phyloP scores from a whole-genome alignment of 192 early-diverging fungal genomes.

The Backusella parvicylindrica region DNA sequence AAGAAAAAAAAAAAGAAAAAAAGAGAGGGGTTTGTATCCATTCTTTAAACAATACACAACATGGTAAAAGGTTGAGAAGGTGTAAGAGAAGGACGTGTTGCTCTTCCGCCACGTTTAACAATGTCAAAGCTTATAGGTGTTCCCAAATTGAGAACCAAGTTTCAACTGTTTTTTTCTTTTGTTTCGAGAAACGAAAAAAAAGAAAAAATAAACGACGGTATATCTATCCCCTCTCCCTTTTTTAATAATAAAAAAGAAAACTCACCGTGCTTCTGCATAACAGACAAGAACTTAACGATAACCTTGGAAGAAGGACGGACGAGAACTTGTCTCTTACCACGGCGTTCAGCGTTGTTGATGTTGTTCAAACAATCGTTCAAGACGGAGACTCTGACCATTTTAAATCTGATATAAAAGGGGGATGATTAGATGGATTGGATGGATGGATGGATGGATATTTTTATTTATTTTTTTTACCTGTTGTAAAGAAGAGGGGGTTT shows the following conservation, averaged over 20 bases:
- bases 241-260: background rate
- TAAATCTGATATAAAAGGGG: conserved; percentile 23
- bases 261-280: conserved; percentile 98
- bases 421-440: conserved; percentile 6
- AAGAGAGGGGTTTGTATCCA: background rate
- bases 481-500: background rate
- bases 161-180: background rate
- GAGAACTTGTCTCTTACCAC: conserved; percentile 97
- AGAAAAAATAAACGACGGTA: background rate
- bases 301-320: conserved; percentile 97
- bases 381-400: conserved; percentile 97
- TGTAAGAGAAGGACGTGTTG: background rate
- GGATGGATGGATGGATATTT: conserved; percentile 29
- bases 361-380: conserved; percentile 96
- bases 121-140: background rate
- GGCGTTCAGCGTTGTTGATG: conserved; percentile 99
- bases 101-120: background rate
- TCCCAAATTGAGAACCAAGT: background rate
- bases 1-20: background rate
- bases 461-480: too few relatives aligned
- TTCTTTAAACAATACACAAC: conserved; percentile 1
- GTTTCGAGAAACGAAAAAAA: background rate
- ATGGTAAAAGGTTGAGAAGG: background rate
- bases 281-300: conserved; percentile 96
- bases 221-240: background rate